A percentile compares a stretch with the other conserved stretches of the same genome.
Evolutionary conservation across 2,329 filamentous ascomycete species (phyloP).

Genomic region (Penicillium psychrosexuale): DNA sequence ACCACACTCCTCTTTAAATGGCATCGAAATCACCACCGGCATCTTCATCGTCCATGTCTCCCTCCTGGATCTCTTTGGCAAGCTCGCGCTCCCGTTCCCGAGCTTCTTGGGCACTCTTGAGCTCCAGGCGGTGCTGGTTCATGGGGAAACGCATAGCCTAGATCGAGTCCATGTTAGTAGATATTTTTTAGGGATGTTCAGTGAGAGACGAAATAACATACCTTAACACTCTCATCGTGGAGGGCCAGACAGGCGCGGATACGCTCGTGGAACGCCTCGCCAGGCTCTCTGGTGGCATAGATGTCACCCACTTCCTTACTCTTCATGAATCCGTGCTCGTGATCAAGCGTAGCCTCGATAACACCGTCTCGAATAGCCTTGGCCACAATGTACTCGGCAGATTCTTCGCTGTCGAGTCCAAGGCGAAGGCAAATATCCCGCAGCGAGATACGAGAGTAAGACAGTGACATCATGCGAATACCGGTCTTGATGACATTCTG

Average conservation of each 20-base stretch:
- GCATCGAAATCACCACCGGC: conserved; percentile 94
- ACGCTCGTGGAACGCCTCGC: conserved; percentile 95
- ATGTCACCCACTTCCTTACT: conserved; percentile 95
- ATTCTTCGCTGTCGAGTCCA: conserved; percentile 91
- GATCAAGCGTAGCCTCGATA: conserved; percentile 90
- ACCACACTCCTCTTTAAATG: conserved; percentile 59
- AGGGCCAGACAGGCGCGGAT: conserved; percentile 87
- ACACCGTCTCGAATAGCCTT: conserved; percentile 98
- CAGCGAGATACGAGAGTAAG: conserved; percentile 94
- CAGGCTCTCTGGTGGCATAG: conserved; percentile 91
- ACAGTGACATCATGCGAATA: conserved; percentile 97
- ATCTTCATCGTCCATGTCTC: conserved; percentile 94
- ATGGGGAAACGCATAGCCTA: conserved; percentile 98
- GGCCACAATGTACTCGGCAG: conserved; percentile 97
- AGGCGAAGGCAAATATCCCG: conserved; percentile 96
- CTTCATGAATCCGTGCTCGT: conserved; percentile 96
- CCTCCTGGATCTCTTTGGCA: conserved; percentile 98
- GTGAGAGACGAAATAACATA: conserved; percentile 42
- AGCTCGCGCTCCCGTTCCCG: conserved; percentile 92
- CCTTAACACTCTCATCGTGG: conserved; percentile 98
- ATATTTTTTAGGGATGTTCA: too few relatives aligned
- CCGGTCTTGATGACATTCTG: conserved; percentile 99
- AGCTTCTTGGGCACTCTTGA: conserved; percentile 98
- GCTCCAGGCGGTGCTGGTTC: conserved; percentile 95
- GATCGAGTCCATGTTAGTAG: conserved; percentile 26